These are phyloP conservation scores for Leccinum subrobustum DNA, from an alignment of 1,284 basidiomycete species.

Conservation along the genomic window DNA sequence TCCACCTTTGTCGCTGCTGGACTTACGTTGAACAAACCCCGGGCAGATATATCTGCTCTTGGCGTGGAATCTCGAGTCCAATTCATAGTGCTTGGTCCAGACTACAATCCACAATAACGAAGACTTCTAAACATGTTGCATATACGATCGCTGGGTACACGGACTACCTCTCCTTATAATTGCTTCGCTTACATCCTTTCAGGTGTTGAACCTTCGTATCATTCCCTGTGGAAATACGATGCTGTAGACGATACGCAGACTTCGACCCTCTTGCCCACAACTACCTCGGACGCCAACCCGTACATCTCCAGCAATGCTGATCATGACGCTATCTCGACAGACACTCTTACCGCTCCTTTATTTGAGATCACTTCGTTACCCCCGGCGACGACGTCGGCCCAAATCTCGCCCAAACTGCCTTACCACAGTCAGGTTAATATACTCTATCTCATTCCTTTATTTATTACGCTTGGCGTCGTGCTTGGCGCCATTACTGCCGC, in stretches of 20 bases:
- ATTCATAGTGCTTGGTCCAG: conserved; percentile 39
- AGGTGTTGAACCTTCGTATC: conserved; percentile 13
- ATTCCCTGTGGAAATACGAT: conserved; percentile 2
- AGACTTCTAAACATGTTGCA: conserved; percentile 12
- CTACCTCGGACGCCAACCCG: neutral
- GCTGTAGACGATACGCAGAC: conserved; percentile 4
- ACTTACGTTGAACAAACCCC: conserved; percentile 56
- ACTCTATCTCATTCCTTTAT: conserved; percentile 42
- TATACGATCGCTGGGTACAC: conserved; percentile 16
- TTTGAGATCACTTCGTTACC: conserved; percentile 41
- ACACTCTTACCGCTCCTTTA: conserved; percentile 8
- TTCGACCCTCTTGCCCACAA: neutral
- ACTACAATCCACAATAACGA: conserved; percentile 26
- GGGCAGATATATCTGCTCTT: conserved; percentile 64
- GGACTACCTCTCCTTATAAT: neutral
- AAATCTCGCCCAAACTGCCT: conserved; percentile 24
- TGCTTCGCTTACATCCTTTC: conserved; percentile 5
- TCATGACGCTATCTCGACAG: neutral
- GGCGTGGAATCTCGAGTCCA: conserved; percentile 60
- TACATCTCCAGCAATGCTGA: neutral
- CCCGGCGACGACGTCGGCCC: conserved; percentile 29
- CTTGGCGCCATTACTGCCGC: conserved; percentile 33
- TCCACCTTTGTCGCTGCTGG: conserved; percentile 74
- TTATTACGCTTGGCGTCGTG: conserved; percentile 36
- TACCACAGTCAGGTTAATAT: conserved; percentile 31